These are phyloP conservation scores for Durotheca rogersii DNA, from an alignment of 495 filamentous ascomycete species.

Conservation along the genomic window DNA sequence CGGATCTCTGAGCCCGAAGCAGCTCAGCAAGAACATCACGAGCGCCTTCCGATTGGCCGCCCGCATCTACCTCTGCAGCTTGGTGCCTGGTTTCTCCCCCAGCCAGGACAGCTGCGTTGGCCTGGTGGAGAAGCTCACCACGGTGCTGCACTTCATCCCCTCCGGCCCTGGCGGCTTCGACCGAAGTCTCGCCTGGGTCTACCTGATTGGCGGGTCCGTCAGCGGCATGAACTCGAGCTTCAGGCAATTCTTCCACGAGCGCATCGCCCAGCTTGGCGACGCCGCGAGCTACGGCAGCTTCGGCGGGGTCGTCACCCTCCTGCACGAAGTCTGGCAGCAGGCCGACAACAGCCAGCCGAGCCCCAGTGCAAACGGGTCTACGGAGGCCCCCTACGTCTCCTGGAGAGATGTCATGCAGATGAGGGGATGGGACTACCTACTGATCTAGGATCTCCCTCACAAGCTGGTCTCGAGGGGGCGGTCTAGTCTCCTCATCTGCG, in stretches of 20 bases:
- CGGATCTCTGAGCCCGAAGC: constrained; percentile 76
- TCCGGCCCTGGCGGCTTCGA: constrained; percentile 80
- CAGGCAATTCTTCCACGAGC: constrained; percentile 70
- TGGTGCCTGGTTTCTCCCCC: constrained; percentile 84
- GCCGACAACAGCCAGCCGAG: constrained; percentile 55
- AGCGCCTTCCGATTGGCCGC: constrained; percentile 88
- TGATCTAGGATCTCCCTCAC: constrained; percentile 63
- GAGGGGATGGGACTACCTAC: constrained; percentile 87
- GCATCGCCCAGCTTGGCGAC: constrained; percentile 69
- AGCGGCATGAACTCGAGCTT: constrained; percentile 70
- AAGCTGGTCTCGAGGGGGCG: constrained; percentile 42
- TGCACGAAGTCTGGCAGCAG: constrained; percentile 81
- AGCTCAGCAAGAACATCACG: constrained; percentile 82
- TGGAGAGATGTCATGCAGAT: constrained; percentile 94
- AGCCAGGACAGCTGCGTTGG: constrained; percentile 66
- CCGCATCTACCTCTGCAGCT: constrained; percentile 89
- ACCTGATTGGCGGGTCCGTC: constrained; percentile 79
- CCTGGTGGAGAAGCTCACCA: constrained; percentile 71
- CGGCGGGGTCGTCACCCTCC: constrained; percentile 73
- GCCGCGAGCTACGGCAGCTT: constrained; percentile 79
- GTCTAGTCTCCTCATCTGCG: constrained; percentile 39
- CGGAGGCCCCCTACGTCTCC: constrained; percentile 64
- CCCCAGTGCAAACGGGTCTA: constrained; percentile 41
- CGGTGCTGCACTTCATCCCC: constrained; percentile 74
- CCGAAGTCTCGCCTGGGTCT: constrained; percentile 88